These are phyloP conservation scores for Periconia macrospinosa DNA, from an alignment of 2,329 filamentous ascomycete species.

Conservation along the genomic window DNA sequence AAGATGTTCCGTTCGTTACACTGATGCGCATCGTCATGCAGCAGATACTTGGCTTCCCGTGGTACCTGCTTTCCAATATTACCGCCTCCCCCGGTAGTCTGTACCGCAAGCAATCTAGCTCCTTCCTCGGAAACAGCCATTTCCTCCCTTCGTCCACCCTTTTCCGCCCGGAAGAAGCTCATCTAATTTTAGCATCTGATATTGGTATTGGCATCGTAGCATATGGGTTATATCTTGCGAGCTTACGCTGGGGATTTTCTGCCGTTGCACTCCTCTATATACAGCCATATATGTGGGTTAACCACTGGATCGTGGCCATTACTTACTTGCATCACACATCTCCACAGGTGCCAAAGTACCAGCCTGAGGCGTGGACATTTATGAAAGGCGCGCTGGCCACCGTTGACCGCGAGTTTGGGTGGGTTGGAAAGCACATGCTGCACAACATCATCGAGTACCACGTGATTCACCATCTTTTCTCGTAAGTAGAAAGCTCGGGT, in stretches of 20 bases:
- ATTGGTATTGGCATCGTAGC: no score
- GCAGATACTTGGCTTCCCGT: conserved; percentile 89
- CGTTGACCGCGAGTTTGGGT: conserved; percentile 96
- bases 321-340: conserved; percentile 98
- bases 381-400: conserved; percentile 91
- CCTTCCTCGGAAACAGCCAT: no score
- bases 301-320: conserved; percentile 73
- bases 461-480: conserved; percentile 98
- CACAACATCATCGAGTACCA: conserved; percentile 98
- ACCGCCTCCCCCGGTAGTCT: no score
- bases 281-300: no score
- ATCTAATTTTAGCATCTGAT: conserved; percentile 94
- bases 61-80: conserved; percentile 88
- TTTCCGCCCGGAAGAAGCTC: not conserved
- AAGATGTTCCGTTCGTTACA: conserved; percentile 90
- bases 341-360: conserved; percentile 89
- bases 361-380: conserved; percentile 83
- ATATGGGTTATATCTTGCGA: no score
- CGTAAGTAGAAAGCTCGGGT: no score
- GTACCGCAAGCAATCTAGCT: no score
- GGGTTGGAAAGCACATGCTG: conserved; percentile 85
- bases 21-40: conserved; percentile 73
- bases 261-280: no score
- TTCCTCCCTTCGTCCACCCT: no score
- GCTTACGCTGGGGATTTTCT: no score